A percentile compares a stretch with the other conserved stretches of the same genome.
phyloP scores from a whole-genome alignment of 75 land plant species.

The Pinus albicaulis region DNA sequence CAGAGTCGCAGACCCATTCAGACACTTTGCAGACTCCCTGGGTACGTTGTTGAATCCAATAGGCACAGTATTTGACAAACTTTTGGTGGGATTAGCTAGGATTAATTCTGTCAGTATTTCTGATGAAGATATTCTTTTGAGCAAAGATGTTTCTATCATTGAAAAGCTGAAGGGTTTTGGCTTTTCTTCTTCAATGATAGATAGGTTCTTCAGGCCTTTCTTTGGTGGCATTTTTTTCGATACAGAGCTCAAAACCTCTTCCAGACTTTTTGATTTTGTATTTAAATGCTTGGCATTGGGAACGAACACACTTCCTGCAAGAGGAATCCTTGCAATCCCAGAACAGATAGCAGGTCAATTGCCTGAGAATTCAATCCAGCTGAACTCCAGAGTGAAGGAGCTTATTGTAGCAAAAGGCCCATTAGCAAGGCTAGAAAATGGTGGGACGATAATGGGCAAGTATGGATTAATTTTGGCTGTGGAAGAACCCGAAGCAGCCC shows the following conservation, averaged over 20 bases:
- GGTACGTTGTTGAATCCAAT: constrained; percentile 66
- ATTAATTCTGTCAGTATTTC: constrained; percentile 34
- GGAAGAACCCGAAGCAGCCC: constrained; percentile 60
- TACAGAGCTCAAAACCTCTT: constrained; percentile 72
- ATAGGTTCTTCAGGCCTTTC: constrained; percentile 90
- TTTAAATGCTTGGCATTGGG: constrained; percentile 91
- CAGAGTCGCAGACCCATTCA: constrained; percentile 83
- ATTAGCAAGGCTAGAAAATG: constrained; percentile 41
- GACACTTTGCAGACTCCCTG: constrained; percentile 59
- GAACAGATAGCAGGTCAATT: constrained; percentile 62
- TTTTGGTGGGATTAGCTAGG: constrained; percentile 56
- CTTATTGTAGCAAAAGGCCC: constrained; percentile 21
- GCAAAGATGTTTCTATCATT: constrained; percentile 44
- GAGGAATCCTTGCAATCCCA: constrained; percentile 80
- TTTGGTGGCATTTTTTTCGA: constrained; percentile 97
- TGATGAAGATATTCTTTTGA: constrained; percentile 42
- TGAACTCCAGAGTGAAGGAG: constrained; percentile 47
- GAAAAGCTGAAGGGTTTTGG: constrained; percentile 41
- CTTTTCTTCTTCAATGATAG: constrained; percentile 65
- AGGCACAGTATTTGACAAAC: constrained; percentile 71
- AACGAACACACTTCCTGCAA: constrained; percentile 76
- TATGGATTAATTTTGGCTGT: constrained; percentile 76
- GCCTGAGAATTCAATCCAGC: constrained; percentile 47
- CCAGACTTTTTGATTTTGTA: constrained; percentile 80
- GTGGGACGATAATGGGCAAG: constrained; percentile 33